Base-by-base conservation (phyloP, 805 yeast species). In the Starmerella ratchasimensis region DNA sequence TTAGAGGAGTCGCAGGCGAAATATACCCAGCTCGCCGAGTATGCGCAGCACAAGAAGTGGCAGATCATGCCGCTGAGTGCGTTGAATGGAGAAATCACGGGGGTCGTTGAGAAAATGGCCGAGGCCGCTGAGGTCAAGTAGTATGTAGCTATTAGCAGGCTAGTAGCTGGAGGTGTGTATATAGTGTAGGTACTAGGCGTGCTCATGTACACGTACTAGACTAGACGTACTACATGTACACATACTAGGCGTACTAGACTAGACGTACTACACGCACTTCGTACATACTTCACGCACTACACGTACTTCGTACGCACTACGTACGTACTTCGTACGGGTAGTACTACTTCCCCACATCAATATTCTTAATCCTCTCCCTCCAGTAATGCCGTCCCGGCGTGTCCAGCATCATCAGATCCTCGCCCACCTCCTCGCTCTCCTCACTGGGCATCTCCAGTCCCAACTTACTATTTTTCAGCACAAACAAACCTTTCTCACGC, bases 61-160 rank as follows among this genome's bases (percentile, higher is more conserved):
- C 71, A 73, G 41, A 65, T 74, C 15, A 68, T 84, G 2, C 96
- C 97, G 0, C 77, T 86, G 30, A 80, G 94, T 59, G 95, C 97
- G 0, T 59, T 68, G 48, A 68, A 68, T 28, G 82, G 80, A 49
- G 84, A 83, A 49, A 66, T 83, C 10, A 86, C 82, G 37, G 63
- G 62, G 20, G 71, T 86, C 42, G 68, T 84, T 17, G 56, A 64
- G 21, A 63, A 75, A 59, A 83, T 86, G 94, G 79, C 43, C 15
- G 32, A 34, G 11, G 38, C 46, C 3, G 46, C 44, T 10, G 15
- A 31, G 14, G 21, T 29, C 20, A 5, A 10, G n/a, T n/a, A n/a
- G n/a, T n/a, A n/a, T n/a, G n/a, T 24, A 24, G 13, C n/a, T 24
- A 11, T 24, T 24, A 11, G 27, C 27, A n/a, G n/a, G 11, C n/a